Evolutionary conservation across 371 early-diverging fungal genomes (phyloP).

Genomic region (Coelomomyces lativittatus): DNA sequence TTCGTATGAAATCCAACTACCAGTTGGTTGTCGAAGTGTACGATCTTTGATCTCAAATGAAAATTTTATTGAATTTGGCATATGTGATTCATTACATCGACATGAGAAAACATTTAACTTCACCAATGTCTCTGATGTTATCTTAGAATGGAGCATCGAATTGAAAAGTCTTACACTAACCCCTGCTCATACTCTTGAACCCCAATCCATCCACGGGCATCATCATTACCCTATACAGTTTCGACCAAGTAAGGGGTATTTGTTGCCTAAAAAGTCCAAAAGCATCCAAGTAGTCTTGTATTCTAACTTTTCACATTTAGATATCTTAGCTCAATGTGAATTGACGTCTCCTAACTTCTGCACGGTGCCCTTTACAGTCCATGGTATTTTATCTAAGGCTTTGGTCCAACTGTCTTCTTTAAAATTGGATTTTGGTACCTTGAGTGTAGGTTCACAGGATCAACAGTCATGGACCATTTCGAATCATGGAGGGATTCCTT

Average conservation of each 20-base stretch:
- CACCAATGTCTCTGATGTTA: slow-evolving; percentile 12
- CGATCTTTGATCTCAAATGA: slow-evolving; percentile 15
- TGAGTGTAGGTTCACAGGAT: slow-evolving; percentile 24
- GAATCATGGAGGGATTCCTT: slow-evolving; percentile 8
- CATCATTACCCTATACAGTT: slow-evolving; percentile 5
- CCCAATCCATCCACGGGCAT: background rate
- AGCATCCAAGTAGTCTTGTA: slow-evolving; percentile 16
- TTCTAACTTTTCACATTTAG: slow-evolving; percentile 17
- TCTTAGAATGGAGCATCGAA: slow-evolving; percentile 14
- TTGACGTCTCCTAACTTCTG: slow-evolving; percentile 4
- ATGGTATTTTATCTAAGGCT: slow-evolving; percentile 19
- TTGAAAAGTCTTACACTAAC: slow-evolving; percentile 5
- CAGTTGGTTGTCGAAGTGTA: slow-evolving; percentile 12
- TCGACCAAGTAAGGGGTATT: slow-evolving; percentile 12
- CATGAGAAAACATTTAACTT: slow-evolving; percentile 17
- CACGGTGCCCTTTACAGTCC: slow-evolving; percentile 19
- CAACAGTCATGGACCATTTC: slow-evolving; percentile 14
- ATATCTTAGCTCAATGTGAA: slow-evolving; percentile 4
- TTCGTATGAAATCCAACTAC: slow-evolving; percentile 4
- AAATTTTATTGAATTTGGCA: slow-evolving; percentile 23
- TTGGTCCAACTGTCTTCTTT: slow-evolving; percentile 5
- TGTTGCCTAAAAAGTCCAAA: slow-evolving; percentile 18
- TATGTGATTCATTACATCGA: slow-evolving; percentile 13
- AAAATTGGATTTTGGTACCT: slow-evolving; percentile 14
- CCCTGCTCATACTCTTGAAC: slow-evolving; percentile 6